A percentile compares a stretch with the other conserved stretches of the same genome.
These are phyloP conservation scores for Trametes coccinea DNA, from an alignment of 768 basidiomycete species.

Conservation along the genomic window DNA sequence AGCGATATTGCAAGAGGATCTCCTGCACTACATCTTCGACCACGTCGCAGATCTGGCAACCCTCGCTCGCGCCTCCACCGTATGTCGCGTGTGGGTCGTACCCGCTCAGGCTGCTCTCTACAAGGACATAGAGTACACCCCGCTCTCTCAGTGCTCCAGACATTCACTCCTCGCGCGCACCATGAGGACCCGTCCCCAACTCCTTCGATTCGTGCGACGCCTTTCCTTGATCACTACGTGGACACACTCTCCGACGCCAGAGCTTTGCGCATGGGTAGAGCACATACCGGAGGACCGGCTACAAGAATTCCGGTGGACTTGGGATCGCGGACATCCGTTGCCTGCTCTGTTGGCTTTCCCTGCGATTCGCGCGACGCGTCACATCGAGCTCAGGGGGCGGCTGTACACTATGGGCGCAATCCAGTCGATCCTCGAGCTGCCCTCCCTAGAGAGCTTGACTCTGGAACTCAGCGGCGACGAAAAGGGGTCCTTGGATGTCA, in stretches of 20 bases:
- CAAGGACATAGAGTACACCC: slow-evolving; percentile 7
- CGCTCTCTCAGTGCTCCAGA: not conserved
- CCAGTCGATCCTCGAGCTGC: slow-evolving; percentile 9
- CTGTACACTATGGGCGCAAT: slow-evolving; percentile 4
- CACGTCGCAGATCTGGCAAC: not conserved
- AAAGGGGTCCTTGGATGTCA: not conserved
- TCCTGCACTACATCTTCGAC: slow-evolving; percentile 7
- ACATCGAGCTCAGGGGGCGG: slow-evolving; percentile 4
- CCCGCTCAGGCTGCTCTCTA: slow-evolving; percentile 16
- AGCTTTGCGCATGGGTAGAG: slow-evolving; percentile 14
- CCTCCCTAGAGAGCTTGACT: not conserved
- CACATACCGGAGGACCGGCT: slow-evolving; percentile 5
- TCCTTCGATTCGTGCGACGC: slow-evolving; percentile 5
- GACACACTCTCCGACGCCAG: slow-evolving; percentile 9
- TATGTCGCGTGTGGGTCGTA: slow-evolving; percentile 1
- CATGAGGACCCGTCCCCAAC: slow-evolving; percentile 10
- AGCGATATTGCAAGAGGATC: slow-evolving; percentile 3
- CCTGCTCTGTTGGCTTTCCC: slow-evolving; percentile 3
- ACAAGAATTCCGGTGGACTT: slow-evolving; percentile 7
- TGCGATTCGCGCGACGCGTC: not conserved
- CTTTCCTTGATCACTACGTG: slow-evolving; percentile 10
- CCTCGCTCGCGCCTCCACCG: not conserved
- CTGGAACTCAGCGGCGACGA: slow-evolving; percentile 14
- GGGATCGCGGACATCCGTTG: slow-evolving; percentile 9
- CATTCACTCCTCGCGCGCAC: slow-evolving; percentile 13